Percentiles rank a stretch among this genome's conserved stretches.
Conservation (phyloP, 2,329 filamentous ascomycete species). For the Trichoderma harzianum region DNA sequence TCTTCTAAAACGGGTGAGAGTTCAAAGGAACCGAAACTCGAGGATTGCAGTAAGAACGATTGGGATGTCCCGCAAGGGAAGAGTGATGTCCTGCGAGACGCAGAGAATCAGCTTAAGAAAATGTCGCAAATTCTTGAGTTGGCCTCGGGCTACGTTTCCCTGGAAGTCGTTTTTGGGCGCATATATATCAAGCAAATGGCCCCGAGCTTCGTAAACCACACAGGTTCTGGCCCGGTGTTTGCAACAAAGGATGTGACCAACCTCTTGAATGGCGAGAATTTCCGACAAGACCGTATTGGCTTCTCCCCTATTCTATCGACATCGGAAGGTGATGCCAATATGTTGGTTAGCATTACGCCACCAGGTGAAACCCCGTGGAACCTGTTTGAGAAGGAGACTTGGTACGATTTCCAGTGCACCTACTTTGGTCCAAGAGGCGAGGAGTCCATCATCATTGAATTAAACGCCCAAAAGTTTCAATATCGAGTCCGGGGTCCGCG, state of each 20-base stretch:
- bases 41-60: background rate
- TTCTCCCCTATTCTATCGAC: conserved; percentile 31
- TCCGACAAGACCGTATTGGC: conserved; percentile 18
- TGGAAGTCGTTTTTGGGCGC: conserved; percentile 30
- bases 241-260: conserved; percentile 15
- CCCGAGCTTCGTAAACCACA: conserved; percentile 21
- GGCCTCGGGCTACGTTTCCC: conserved; percentile 25
- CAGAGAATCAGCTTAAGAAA: conserved; percentile 17
- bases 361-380: conserved; percentile 23
- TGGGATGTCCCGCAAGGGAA: background rate
- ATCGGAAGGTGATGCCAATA: conserved; percentile 26
- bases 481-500: conserved; percentile 23
- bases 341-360: conserved; percentile 19
- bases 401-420: conserved; percentile 29
- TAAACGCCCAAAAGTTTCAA: conserved; percentile 28
- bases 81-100: conserved; percentile 17
- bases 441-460: conserved; percentile 24
- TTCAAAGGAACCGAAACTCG: background rate
- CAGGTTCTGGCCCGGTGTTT: conserved; percentile 23
- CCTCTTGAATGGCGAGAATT: conserved; percentile 12
- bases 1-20: background rate
- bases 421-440: background rate
- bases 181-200: conserved; percentile 27
- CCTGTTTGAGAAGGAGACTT: conserved; percentile 21
- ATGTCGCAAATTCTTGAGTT: conserved; percentile 24